Conservation (phyloP, 75 land plant genomes). For the Cryptomeria japonica region DNA sequence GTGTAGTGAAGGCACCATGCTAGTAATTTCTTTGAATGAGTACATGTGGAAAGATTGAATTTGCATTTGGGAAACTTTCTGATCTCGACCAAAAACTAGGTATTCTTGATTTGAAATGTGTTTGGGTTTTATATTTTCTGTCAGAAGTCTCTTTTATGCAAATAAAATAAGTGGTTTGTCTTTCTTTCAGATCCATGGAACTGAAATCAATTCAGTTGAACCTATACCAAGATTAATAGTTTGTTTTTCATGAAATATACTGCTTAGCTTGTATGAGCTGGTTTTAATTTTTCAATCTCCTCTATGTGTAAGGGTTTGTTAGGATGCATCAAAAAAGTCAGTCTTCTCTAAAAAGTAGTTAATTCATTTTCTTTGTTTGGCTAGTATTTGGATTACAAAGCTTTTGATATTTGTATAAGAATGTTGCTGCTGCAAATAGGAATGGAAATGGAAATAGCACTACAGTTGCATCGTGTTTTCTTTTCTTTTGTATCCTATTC, state of each 20-base stretch:
- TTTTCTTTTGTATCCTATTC: neutral
- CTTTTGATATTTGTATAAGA: neutral
- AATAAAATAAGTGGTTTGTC: neutral
- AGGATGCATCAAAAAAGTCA: neutral
- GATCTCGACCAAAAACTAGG: neutral
- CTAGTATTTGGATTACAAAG: neutral
- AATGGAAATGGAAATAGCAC: neutral
- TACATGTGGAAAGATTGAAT: neutral
- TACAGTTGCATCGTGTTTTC: neutral
- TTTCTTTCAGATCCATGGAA: neutral
- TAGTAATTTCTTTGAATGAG: neutral
- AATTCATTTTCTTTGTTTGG: neutral
- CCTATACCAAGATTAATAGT: neutral
- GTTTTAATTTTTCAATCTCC: neutral
- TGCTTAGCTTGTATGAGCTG: neutral
- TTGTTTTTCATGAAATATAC: neutral
- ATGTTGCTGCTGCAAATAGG: neutral
- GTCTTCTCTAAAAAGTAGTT: neutral
- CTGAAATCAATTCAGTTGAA: neutral
- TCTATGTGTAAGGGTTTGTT: neutral
- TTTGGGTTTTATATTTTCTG: neutral
- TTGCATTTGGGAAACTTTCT: neutral
- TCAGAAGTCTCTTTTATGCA: neutral
- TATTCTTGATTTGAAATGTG: neutral
- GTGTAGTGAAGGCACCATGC: too few species aligned